phyloP scores from a whole-genome alignment of 1,284 basidiomycete species.

The Lignosus rhinocerotis region DNA sequence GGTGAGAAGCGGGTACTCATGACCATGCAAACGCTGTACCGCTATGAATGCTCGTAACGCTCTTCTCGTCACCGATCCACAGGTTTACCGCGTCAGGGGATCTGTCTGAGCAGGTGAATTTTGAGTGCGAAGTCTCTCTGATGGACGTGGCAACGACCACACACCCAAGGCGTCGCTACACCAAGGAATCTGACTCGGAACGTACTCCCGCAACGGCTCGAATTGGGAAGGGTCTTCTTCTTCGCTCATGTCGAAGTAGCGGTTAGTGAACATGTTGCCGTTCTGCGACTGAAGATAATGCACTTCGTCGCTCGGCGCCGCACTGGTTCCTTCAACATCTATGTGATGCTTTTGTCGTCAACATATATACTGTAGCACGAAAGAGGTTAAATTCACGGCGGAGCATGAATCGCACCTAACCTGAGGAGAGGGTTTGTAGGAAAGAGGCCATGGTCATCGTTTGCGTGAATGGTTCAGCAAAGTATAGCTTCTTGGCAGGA shows the following conservation, averaged over 20 bases:
- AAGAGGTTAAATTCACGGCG: not conserved
- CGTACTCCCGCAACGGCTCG: slow-evolving; percentile 54
- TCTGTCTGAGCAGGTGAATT: slow-evolving; percentile 43
- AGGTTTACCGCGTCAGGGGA: slow-evolving; percentile 87
- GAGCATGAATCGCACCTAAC: slow-evolving; percentile 32
- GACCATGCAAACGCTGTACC: slow-evolving; percentile 44
- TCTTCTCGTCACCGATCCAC: slow-evolving; percentile 82
- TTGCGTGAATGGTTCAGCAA: slow-evolving; percentile 75
- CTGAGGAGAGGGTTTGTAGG: slow-evolving; percentile 45
- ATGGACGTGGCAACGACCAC: slow-evolving; percentile 20
- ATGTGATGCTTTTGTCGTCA: not conserved
- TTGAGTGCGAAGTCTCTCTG: too few species aligned
- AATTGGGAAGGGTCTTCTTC: slow-evolving; percentile 57
- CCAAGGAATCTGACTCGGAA: slow-evolving; percentile 71
- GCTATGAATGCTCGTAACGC: slow-evolving; percentile 83
- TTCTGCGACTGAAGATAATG: slow-evolving; percentile 90
- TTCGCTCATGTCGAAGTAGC: slow-evolving; percentile 39
- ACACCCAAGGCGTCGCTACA: slow-evolving; percentile 78
- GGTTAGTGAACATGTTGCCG: slow-evolving; percentile 73
- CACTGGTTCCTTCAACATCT: not conserved
- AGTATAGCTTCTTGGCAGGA: slow-evolving; percentile 63
- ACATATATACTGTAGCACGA: not conserved
- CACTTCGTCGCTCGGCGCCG: slow-evolving; percentile 40
- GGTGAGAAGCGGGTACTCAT: not conserved
- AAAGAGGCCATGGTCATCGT: slow-evolving; percentile 66